Base-by-base conservation (phyloP, 2,329 filamentous ascomycete species). In the Colletotrichum truncatum region DNA sequence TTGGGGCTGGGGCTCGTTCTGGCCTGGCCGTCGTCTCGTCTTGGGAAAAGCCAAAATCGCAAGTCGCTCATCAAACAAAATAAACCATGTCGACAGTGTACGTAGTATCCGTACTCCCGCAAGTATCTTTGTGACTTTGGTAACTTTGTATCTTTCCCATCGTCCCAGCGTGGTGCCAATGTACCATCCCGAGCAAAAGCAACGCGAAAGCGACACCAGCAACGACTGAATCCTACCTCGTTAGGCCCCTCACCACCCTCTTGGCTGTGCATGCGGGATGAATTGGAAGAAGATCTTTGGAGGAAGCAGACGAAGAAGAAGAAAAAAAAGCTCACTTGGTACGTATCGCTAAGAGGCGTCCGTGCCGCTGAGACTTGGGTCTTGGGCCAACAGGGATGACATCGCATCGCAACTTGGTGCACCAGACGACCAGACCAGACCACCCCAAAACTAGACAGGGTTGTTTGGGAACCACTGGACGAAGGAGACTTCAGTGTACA, bases 391-490 rank as follows among this genome's bases (percentile, higher is more conserved):
- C 52, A 62, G 59, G 59, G 52, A 38, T 57, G 14, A 14, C 34
- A n/a, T n/a, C n/a, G n/a, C n/a, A n/a, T n/a, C 45, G 45, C 45
- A 21, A 34, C 14, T n/a, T 52, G 43, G 59, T 39, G 39, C 41
- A 32, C 34, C 30, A 52, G 30, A 23, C 48, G 48, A 51, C 30
- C 16, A 43, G 43, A 48, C 43, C 8, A 10, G 48, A 28, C 25
- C 57, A 23, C 18, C 34, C 59, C 43, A 55, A 62, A 51, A 46
- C 51, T 25, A 12, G 36, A 25, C 49, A 34, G 52, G 59, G 43
- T 63, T 25, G 30, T 57, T 57, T 43, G 39, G 41, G 51, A 45
- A 61, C 51, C 30, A 55, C 38, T 61, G 57, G 57, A 55, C 16
- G 30, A 49, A 49, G 45, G 45, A 30, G 30, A 21, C 25, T 23